These are phyloP conservation scores for Plantago ovata DNA, from an alignment of 257 asterid genomes.

Conservation along the genomic window DNA sequence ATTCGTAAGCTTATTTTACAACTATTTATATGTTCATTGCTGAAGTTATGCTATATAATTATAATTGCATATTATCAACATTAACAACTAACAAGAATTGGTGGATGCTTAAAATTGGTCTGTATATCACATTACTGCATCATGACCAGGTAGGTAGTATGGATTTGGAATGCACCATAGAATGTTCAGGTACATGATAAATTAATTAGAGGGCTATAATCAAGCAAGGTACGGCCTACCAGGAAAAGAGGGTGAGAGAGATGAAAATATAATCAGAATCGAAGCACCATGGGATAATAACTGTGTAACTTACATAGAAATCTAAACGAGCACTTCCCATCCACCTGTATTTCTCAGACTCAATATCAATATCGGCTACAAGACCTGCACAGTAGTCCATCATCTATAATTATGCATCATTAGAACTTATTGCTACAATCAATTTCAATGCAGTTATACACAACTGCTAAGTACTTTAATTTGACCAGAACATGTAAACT, in stretches of 20 bases:
- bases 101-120: too few relatives aligned
- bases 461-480: conserved; percentile 12
- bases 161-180: conserved; percentile 2
- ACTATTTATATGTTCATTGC: too few relatives aligned
- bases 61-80: too few relatives aligned
- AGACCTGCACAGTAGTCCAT: conserved; percentile 52
- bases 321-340: conserved; percentile 97
- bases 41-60: too few relatives aligned
- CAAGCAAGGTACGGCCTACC: conserved; percentile 8
- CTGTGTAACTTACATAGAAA: conserved; percentile 67
- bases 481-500: conserved; percentile 20
- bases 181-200: neutral
- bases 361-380: conserved; percentile 93
- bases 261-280: neutral
- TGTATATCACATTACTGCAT: conserved; percentile 1
- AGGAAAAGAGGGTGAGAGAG: conserved; percentile 10
- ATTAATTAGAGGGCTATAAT: neutral
- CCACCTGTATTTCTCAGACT: conserved; percentile 98
- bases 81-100: too few relatives aligned
- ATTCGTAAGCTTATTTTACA: too few relatives aligned
- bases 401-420: conserved; percentile 19
- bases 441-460: conserved; percentile 10
- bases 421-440: conserved; percentile 10
- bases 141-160: neutral
- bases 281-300: neutral